phyloP scores from a whole-genome alignment of 1,284 basidiomycete species.

The Cryptococcus hybrid region DNA sequence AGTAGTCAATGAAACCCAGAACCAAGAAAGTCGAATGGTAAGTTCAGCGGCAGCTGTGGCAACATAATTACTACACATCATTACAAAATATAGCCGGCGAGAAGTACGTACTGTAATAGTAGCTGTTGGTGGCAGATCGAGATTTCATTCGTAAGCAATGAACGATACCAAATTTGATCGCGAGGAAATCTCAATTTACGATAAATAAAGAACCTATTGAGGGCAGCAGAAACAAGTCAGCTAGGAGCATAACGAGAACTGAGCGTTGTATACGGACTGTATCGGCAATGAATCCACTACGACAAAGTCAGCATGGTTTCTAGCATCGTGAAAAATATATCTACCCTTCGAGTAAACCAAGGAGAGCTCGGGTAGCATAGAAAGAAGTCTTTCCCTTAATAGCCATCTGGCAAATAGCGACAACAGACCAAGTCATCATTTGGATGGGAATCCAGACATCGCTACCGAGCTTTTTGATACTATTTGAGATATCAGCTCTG shows the following conservation, averaged over 20 bases:
- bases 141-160: too few species aligned
- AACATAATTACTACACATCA: too few species aligned
- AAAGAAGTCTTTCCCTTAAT: constrained; percentile 32
- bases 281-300: constrained; percentile 48
- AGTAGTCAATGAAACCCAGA: constrained; percentile 39
- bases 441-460: constrained; percentile 49
- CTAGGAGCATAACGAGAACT: too few species aligned
- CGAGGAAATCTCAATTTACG: too few species aligned
- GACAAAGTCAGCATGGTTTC: background rate
- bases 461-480: constrained; percentile 47
- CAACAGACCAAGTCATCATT: constrained; percentile 45
- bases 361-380: constrained; percentile 39
- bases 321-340: background rate
- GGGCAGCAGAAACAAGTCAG: too few species aligned
- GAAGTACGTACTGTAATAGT: constrained; percentile 29
- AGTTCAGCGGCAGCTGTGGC: constrained; percentile 32
- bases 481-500: constrained; percentile 49
- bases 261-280: constrained; percentile 39
- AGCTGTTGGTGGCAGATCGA: too few species aligned
- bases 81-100: too few species aligned
- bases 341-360: constrained; percentile 44
- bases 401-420: constrained; percentile 35
- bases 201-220: too few species aligned
- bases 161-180: too few species aligned
- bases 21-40: constrained; percentile 45